phyloP scores from a whole-genome alignment of 225 moss, liverwort and hornwort genomes.

The Pseudoscleropodium purum region DNA sequence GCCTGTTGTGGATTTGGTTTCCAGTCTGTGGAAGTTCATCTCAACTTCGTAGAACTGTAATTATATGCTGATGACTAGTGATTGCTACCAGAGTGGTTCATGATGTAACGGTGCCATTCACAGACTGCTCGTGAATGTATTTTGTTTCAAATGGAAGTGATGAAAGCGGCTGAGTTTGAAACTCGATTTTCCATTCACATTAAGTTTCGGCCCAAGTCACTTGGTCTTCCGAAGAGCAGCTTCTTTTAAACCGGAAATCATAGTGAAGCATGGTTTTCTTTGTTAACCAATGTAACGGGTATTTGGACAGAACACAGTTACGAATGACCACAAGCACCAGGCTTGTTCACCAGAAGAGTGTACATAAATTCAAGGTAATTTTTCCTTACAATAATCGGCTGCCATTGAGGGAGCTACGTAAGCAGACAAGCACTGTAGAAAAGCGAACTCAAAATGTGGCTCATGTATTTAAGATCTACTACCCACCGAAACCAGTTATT shows the following conservation, averaged over 20 bases:
- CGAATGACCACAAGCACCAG: neutral
- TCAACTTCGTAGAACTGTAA: constrained; percentile 11
- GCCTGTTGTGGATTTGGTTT: constrained; percentile 11
- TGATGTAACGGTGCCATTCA: constrained; percentile 4
- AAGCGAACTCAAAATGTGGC: neutral
- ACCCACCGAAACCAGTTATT: neutral
- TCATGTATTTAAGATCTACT: neutral
- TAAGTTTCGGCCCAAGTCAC: neutral
- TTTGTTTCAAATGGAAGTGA: neutral
- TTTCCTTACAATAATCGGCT: neutral
- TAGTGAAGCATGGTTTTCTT: neutral
- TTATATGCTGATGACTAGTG: constrained; percentile 1
- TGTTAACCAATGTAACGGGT: neutral
- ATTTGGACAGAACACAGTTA: neutral
- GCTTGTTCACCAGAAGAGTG: neutral
- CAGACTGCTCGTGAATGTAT: constrained; percentile 10
- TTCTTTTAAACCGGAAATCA: neutral
- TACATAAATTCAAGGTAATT: neutral
- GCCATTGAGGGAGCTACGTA: neutral
- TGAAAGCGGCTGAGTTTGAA: neutral
- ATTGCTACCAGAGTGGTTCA: neutral
- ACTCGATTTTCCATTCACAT: neutral
- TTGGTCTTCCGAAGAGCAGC: neutral
- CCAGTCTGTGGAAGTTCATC: constrained; percentile 16
- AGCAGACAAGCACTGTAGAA: neutral